Evolutionary conservation across 2,329 filamentous ascomycete genomes (phyloP).

Genomic region (Penicillium palitans): DNA sequence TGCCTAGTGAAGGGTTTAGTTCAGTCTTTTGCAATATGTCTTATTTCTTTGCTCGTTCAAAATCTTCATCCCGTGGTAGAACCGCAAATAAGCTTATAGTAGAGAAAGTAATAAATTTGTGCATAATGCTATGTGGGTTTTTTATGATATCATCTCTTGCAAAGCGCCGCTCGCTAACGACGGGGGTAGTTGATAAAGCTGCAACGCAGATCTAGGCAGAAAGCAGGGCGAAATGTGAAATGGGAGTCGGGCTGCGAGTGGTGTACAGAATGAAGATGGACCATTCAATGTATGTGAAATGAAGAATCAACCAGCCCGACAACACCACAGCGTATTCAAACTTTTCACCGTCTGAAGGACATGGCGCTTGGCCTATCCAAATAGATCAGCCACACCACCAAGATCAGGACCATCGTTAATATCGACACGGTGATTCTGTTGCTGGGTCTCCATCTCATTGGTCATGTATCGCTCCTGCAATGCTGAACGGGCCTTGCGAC

Average conservation of each 20-base stretch:
- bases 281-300: not conserved
- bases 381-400: slow-evolving; percentile 56
- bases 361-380: slow-evolving; percentile 38
- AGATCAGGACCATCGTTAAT: slow-evolving; percentile 53
- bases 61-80: not conserved
- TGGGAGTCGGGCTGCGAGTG: not conserved
- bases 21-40: slow-evolving; percentile 27
- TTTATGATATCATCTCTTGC: slow-evolving; percentile 9
- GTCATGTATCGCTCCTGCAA: slow-evolving; percentile 48
- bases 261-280: not conserved
- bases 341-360: not conserved
- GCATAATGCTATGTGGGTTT: slow-evolving; percentile 4
- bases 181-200: slow-evolving; percentile 23
- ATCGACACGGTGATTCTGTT: slow-evolving; percentile 43
- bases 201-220: slow-evolving; percentile 8
- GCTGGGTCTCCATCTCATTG: slow-evolving; percentile 46
- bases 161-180: slow-evolving; percentile 16
- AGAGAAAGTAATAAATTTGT: not conserved
- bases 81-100: not conserved
- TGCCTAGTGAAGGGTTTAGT: slow-evolving; percentile 29
- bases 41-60: slow-evolving; percentile 14
- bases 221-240: slow-evolving; percentile 4
- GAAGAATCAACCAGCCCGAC: not conserved
- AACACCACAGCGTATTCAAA: not conserved
- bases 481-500: slow-evolving; percentile 44